Evolutionary conservation across 208 protist genomes (phyloP), one percentile per base, ranked within the genome.

Genomic region (Novymonas esmeraldas): DNA sequence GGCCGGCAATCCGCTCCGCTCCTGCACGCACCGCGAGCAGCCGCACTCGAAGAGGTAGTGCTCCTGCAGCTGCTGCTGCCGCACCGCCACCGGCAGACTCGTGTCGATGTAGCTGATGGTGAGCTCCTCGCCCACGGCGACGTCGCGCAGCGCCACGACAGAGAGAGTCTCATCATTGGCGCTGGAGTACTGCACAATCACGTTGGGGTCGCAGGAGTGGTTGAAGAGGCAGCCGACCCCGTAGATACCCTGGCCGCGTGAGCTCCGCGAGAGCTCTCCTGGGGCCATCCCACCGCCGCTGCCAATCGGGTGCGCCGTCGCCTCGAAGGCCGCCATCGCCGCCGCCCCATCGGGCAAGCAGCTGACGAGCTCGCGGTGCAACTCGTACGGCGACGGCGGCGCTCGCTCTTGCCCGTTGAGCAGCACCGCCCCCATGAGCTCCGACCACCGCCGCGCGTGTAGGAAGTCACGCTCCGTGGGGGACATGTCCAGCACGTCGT

Each of bases 391-490:
- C 0, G 80, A 90, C 16, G 76, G 80, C 14, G 84, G 84, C 20
- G 64, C 78, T 31, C 90, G 87, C 52, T 92, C 90, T 61, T 95
- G 87, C 26, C 84, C 84, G 70, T 92, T 95, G 16, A 95, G 78
- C 29, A 95, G 76, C 24, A 93, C 76, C 10, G 87, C 87, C 5
- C 90, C 84, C 46, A 93, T 71, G 29, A 93, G 52, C 57, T 77
- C 70, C 6, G 85, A 87, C 80, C 82, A 88, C 52, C 57, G 64
- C 22, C 9, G 6, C 24, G 45, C 50, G 0, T 52, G 64, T 9
- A 89, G 70, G 44, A 85, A 81, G 41, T 5, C 16, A 7, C 50
- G 29, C 64, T 90, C 86, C 36, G 56, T 77, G 2, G 69, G 36
- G 29, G 39, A 62, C 49, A 92, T 75, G 34, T 52, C 58, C 7